phyloP scores from a whole-genome alignment of 441 rosid species.

The Syzygium syzygioides region DNA sequence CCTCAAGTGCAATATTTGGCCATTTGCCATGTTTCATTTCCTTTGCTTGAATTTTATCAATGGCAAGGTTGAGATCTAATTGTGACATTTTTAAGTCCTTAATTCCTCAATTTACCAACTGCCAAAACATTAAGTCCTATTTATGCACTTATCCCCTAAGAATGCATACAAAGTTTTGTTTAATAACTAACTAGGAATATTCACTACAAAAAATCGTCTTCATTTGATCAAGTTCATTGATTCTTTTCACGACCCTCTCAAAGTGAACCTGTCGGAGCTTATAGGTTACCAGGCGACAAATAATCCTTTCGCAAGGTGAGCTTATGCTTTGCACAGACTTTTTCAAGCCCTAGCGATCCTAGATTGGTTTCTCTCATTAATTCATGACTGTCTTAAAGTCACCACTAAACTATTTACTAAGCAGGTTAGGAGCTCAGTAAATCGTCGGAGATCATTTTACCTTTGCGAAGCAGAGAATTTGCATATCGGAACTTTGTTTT shows the following conservation, averaged over 20 bases:
- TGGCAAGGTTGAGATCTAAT: background rate
- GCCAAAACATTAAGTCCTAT: background rate
- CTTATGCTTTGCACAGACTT: background rate
- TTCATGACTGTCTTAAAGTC: background rate
- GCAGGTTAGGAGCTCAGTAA: background rate
- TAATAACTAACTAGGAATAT: background rate
- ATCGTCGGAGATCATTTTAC: background rate
- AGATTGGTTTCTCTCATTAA: background rate
- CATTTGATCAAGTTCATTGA: background rate
- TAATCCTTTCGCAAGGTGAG: background rate
- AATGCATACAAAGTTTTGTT: background rate
- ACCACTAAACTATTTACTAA: background rate
- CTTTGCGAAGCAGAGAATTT: background rate
- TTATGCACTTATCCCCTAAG: background rate
- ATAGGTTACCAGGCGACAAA: background rate
- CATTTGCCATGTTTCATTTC: background rate
- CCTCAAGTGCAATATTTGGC: background rate
- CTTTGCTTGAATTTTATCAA: background rate
- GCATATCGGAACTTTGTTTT: background rate
- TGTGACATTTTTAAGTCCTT: background rate
- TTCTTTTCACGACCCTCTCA: background rate
- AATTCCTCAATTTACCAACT: background rate
- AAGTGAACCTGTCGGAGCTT: background rate
- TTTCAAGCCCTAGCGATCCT: background rate
- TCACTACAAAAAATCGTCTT: background rate